A percentile compares a stretch with the other conserved stretches of the same genome.
These are phyloP conservation scores for Solanum gandarillasii DNA, from an alignment of 257 asterid species.

Conservation along the genomic window DNA sequence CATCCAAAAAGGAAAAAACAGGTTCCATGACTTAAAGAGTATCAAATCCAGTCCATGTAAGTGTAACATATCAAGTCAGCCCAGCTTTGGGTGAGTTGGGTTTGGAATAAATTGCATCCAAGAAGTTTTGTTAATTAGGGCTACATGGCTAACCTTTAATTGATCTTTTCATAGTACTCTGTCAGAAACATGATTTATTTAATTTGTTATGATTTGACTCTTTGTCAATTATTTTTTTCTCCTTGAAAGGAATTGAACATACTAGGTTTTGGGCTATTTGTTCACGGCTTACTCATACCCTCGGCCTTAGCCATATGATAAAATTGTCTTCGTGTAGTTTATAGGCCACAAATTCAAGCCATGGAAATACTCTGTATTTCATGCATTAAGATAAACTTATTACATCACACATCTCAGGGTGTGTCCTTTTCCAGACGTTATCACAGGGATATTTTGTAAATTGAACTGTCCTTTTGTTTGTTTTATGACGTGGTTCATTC, in stretches of 20 bases:
- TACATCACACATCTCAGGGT: not conserved
- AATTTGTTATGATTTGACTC: not conserved
- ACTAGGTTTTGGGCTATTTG: not conserved
- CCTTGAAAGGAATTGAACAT: not conserved
- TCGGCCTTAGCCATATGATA: too few species aligned
- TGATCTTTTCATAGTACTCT: not conserved
- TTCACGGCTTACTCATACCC: not conserved
- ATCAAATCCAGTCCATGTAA: not conserved
- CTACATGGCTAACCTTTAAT: not conserved
- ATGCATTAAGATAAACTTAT: too few species aligned
- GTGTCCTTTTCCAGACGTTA: not conserved
- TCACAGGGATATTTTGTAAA: too few species aligned
- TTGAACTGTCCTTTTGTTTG: not conserved
- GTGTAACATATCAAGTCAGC: not conserved
- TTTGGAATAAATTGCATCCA: not conserved
- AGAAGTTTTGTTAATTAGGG: not conserved
- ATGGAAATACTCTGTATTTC: too few species aligned
- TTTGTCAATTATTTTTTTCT: not conserved
- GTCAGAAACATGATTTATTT: not conserved
- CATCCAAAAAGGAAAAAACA: not conserved
- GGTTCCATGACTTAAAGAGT: not conserved
- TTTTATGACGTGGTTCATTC: not conserved
- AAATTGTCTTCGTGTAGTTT: too few species aligned
- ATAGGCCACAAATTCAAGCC: too few species aligned
- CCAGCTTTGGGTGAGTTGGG: not conserved